A percentile compares a stretch with the other conserved stretches of the same genome.
phyloP scores from a whole-genome alignment of 2,329 filamentous ascomycete species.

The Trichoderma atroviride region DNA sequence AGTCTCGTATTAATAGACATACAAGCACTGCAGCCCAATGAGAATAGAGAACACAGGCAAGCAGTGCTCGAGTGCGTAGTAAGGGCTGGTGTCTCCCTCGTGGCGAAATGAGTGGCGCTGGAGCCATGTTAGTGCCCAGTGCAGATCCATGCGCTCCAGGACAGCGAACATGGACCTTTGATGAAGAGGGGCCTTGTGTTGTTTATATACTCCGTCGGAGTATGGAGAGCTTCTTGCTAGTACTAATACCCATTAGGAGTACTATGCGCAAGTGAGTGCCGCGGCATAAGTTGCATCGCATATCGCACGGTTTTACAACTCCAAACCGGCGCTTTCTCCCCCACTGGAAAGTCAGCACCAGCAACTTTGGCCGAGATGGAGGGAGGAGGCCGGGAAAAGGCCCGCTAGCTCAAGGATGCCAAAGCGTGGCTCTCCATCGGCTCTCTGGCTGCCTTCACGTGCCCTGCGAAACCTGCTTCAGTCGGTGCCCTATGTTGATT shows the following conservation, averaged over 20 bases:
- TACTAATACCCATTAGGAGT: not conserved
- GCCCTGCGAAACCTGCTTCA: not conserved
- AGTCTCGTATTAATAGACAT: not conserved
- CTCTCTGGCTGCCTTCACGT: not conserved
- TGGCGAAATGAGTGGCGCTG: not conserved
- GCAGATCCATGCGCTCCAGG: conserved; percentile 7
- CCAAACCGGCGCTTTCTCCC: not conserved
- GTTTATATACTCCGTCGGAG: not conserved
- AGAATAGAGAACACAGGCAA: not conserved
- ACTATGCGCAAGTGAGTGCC: not conserved
- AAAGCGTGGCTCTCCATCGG: not conserved
- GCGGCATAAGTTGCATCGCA: not conserved
- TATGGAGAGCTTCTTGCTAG: not conserved
- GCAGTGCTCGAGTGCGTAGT: not conserved
- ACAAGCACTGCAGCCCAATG: not conserved
- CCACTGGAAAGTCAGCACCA: not conserved
- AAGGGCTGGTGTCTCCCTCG: not conserved
- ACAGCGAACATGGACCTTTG: not conserved
- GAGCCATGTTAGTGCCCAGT: not conserved
- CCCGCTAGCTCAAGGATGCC: not conserved
- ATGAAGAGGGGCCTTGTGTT: not conserved
- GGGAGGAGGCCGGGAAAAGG: no score
- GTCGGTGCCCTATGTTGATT: not conserved
- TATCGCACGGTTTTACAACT: not conserved
- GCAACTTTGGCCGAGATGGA: not conserved